phyloP scores from a whole-genome alignment of 257 asterid species.

The Solanum pennellii region DNA sequence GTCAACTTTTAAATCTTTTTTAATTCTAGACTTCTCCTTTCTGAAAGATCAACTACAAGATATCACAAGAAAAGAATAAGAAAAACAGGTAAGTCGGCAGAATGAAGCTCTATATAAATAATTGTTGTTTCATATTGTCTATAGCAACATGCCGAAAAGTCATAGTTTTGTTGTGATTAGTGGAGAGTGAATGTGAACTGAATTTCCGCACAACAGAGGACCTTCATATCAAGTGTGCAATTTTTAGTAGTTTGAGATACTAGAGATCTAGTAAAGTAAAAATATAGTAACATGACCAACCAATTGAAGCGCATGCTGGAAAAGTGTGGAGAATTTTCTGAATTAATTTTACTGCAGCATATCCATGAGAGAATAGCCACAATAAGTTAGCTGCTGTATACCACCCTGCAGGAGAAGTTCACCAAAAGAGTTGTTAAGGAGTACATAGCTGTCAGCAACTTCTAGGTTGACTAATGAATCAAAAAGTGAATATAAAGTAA shows the following conservation, averaged over 20 bases:
- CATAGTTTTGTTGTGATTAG: not conserved
- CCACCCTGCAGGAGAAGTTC: conserved; percentile 39
- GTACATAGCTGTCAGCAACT: conserved; percentile 4
- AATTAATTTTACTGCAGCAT: conserved; percentile 49
- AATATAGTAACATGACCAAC: conserved; percentile 27
- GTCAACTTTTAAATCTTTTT: not conserved
- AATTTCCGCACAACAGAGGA: not conserved
- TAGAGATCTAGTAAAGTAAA: not conserved
- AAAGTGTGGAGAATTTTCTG: conserved; percentile 55
- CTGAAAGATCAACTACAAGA: not conserved
- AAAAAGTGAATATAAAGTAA: not conserved
- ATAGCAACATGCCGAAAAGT: not conserved
- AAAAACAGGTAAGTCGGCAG: not conserved
- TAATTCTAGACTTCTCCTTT: not conserved
- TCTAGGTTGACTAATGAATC: not conserved
- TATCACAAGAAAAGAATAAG: not conserved
- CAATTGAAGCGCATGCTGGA: conserved; percentile 94
- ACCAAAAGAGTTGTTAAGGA: not conserved
- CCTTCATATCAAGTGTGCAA: not conserved
- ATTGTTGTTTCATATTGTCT: not conserved
- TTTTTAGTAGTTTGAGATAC: not conserved
- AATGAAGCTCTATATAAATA: not conserved
- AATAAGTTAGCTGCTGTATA: conserved; percentile 26
- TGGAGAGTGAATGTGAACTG: not conserved
- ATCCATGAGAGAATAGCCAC: conserved; percentile 69